Conservation (phyloP, 352 stramenopile genomes). For the Phytophthora constricta region DNA sequence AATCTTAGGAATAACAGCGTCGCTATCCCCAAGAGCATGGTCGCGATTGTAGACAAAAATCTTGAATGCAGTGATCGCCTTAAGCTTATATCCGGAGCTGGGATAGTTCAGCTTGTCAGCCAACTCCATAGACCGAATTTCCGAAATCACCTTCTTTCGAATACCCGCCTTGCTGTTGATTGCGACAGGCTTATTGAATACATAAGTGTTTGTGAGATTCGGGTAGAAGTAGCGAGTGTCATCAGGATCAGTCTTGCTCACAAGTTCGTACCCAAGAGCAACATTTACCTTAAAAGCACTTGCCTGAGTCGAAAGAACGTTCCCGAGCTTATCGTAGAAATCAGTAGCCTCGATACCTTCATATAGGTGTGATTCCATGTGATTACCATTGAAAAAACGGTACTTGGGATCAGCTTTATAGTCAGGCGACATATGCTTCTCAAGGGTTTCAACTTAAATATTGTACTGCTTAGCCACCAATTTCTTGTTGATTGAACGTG, state of each 20-base stretch:
- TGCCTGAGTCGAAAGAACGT: neutral
- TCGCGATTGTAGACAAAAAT: neutral
- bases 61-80: neutral
- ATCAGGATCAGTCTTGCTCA: neutral
- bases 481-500: neutral
- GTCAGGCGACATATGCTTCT: neutral
- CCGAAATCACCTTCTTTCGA: neutral
- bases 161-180: neutral
- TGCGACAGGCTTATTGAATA: neutral
- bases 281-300: neutral
- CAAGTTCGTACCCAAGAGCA: neutral
- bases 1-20: neutral
- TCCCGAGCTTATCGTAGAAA: neutral
- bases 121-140: conserved; percentile 1
- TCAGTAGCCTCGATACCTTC: neutral
- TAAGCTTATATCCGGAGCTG: neutral
- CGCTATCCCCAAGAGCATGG: neutral
- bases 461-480: neutral
- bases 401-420: neutral
- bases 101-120: conserved; percentile 3
- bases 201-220: neutral
- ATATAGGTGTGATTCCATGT: conserved; percentile 1
- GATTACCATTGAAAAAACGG: neutral
- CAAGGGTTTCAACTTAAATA: neutral
- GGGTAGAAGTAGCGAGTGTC: neutral